Base-by-base conservation (phyloP, 2,329 filamentous ascomycete species). In the Dendryphion nanum region DNA sequence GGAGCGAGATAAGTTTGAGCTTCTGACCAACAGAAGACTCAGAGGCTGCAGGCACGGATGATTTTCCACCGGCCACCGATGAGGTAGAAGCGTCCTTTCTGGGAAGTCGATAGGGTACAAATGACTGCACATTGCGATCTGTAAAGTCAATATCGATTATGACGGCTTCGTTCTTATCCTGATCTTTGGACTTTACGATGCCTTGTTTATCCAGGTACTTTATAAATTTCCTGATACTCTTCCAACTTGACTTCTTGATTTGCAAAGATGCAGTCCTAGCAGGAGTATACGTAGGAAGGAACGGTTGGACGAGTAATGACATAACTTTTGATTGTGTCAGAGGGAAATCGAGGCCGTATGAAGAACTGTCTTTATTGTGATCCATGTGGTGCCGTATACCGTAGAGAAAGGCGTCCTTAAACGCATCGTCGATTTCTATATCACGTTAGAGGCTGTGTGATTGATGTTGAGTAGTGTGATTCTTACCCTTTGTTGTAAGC, bases 191-290 rank as follows among this genome's bases (percentile, higher is more conserved):
- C 52, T 81, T 83, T 48, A 83, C 61, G n/a, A 85, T 66, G 14
- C 71, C 59, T 33, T 78, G 68, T 59, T 85, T 85, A 59, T 85
- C 81, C 7, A 86, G 68, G 37, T 77, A 70, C 51, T 85, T 85
- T 63, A 85, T 76, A 57, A 85, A 85, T 48, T 83, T 85, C 55
- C 80, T 82, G 42, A 82, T 75, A 44, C 78, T 85, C 64, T 85
- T 85, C 78, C 79, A 85, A 44, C 77, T 81, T 3, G 81, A 82
- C 64, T 85, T 85, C 55, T 85, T 85, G 61, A 85, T 82, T 47
- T 82, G 78, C 36, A 82, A 75, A 42, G 71, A 78, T 39, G 75
- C 75, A 2, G 72, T 70, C 52, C 80, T 73, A 15, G 74, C 69
- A 4, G 77, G 66, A 8, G 73, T 77, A 55, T 74, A 75, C 15